phyloP scores from a whole-genome alignment of 2,329 filamentous ascomycete species.

The Aspergillus fructus region DNA sequence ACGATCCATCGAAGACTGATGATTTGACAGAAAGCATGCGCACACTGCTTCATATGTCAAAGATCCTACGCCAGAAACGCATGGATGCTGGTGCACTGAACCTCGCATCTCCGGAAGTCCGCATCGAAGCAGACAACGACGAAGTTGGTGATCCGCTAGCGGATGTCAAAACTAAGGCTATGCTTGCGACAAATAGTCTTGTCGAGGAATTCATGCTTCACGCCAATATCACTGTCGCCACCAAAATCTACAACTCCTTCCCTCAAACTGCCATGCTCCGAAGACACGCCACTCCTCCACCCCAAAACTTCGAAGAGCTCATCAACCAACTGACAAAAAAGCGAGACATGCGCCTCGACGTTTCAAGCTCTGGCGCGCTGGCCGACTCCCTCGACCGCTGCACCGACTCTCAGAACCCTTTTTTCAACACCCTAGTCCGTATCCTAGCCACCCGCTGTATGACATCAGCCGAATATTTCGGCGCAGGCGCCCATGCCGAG shows the following conservation, averaged over 20 bases:
- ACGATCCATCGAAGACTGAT: conserved; percentile 82
- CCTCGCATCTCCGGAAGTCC: conserved; percentile 95
- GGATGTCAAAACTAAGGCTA: conserved; percentile 92
- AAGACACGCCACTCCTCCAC: conserved; percentile 86
- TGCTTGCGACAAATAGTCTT: conserved; percentile 92
- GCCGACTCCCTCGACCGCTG: conserved; percentile 89
- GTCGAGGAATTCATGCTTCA: conserved; percentile 99
- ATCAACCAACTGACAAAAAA: conserved; percentile 87
- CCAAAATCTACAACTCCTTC: conserved; percentile 86
- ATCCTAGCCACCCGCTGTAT: conserved; percentile 98
- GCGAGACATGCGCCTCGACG: conserved; percentile 73
- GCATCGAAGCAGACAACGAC: conserved; percentile 90
- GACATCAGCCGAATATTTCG: conserved; percentile 99
- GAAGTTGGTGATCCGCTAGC: conserved; percentile 89
- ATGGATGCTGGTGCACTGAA: conserved; percentile 95
- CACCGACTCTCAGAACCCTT: conserved; percentile 75
- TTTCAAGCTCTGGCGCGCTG: conserved; percentile 86
- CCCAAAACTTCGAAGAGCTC: conserved; percentile 95
- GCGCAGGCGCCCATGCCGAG: conserved; percentile 86
- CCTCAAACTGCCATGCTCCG: conserved; percentile 93
- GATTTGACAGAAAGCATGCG: conserved; percentile 89
- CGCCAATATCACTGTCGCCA: conserved; percentile 91
- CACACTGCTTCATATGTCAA: conserved; percentile 80
- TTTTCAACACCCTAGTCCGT: conserved; percentile 97
- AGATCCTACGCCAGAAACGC: conserved; percentile 89